Conservation (phyloP, 768 basidiomycete species). For the Calocybe cyanea region DNA sequence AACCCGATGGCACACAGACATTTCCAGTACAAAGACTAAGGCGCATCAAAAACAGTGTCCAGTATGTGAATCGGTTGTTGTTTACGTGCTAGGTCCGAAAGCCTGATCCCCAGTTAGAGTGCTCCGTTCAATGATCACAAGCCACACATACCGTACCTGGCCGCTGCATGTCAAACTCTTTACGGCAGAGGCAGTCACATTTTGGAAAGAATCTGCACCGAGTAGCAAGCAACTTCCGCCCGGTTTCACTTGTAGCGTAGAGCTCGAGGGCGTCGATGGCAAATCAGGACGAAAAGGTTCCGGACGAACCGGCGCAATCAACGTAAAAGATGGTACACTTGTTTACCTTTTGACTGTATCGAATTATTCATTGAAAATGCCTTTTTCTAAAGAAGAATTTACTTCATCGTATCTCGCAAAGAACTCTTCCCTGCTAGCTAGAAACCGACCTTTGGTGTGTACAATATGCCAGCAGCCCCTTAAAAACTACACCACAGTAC, state of each 20-base stretch:
- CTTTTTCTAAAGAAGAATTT: conserved; percentile 37
- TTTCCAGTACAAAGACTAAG: conserved; percentile 30
- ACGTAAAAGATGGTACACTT: conserved; percentile 51
- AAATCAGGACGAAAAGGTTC: conserved; percentile 51
- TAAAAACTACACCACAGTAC: conserved; percentile 36
- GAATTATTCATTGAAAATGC: conserved; percentile 4
- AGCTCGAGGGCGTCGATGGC: conserved; percentile 71
- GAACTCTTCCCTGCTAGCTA: conserved; percentile 36
- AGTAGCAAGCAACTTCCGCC: conserved; percentile 33
- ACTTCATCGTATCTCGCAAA: conserved; percentile 47
- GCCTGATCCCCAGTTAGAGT: conserved; percentile 33
- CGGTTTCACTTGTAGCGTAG: conserved; percentile 47
- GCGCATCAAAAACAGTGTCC: conserved; percentile 41
- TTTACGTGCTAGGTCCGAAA: background rate
- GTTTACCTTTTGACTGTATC: background rate
- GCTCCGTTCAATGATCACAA: conserved; percentile 58
- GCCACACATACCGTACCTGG: conserved; percentile 67
- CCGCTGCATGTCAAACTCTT: conserved; percentile 77
- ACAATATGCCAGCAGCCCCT: conserved; percentile 44
- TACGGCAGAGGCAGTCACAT: conserved; percentile 52
- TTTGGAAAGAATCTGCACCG: conserved; percentile 41
- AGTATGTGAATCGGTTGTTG: conserved; percentile 29
- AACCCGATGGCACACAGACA: conserved; percentile 33
- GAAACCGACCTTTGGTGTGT: conserved; percentile 33
- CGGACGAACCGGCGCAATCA: conserved; percentile 53